A percentile compares a stretch with the other conserved stretches of the same genome.
These are phyloP conservation scores for Paramyrothecium roridum DNA, from an alignment of 2,329 filamentous ascomycete species.

Conservation along the genomic window DNA sequence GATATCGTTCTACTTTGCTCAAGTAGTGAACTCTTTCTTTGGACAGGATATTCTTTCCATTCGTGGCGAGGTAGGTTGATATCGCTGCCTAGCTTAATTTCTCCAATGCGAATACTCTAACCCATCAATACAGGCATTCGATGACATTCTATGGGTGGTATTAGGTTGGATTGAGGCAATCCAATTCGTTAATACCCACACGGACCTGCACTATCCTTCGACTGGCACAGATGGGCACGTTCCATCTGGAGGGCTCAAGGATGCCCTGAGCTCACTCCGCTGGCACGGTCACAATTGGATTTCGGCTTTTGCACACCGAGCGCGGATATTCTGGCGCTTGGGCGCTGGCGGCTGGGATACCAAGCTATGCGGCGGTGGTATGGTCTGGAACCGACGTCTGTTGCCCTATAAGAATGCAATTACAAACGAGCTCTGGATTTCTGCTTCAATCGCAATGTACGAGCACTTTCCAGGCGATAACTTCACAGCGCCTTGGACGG, in stretches of 20 bases:
- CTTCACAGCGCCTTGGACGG: slow-evolving; percentile 65
- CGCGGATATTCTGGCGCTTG: slow-evolving; percentile 81
- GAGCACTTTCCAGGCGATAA: slow-evolving; percentile 79
- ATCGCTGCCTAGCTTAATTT: neutral
- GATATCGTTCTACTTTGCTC: slow-evolving; percentile 79
- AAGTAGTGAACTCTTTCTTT: slow-evolving; percentile 77
- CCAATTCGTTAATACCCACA: slow-evolving; percentile 72
- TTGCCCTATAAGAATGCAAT: slow-evolving; percentile 93
- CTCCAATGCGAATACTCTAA: neutral
- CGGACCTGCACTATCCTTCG: slow-evolving; percentile 53
- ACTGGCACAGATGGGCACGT: slow-evolving; percentile 4
- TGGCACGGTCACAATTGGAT: slow-evolving; percentile 81
- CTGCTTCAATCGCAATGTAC: slow-evolving; percentile 86
- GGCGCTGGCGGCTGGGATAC: slow-evolving; percentile 79
- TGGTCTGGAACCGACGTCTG: slow-evolving; percentile 83
- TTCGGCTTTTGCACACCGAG: slow-evolving; percentile 75
- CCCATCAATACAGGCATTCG: slow-evolving; percentile 64
- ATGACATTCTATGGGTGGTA: slow-evolving; percentile 95
- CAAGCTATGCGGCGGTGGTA: slow-evolving; percentile 77
- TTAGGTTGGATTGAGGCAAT: slow-evolving; percentile 84
- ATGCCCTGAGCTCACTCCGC: slow-evolving; percentile 35
- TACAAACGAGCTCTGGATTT: slow-evolving; percentile 86
- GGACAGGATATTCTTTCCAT: slow-evolving; percentile 77
- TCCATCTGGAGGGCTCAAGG: slow-evolving; percentile 16
- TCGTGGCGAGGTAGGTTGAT: slow-evolving; percentile 47